Base-by-base conservation (phyloP, 495 filamentous ascomycete genomes). In the Aeminium ludgeri region DNA sequence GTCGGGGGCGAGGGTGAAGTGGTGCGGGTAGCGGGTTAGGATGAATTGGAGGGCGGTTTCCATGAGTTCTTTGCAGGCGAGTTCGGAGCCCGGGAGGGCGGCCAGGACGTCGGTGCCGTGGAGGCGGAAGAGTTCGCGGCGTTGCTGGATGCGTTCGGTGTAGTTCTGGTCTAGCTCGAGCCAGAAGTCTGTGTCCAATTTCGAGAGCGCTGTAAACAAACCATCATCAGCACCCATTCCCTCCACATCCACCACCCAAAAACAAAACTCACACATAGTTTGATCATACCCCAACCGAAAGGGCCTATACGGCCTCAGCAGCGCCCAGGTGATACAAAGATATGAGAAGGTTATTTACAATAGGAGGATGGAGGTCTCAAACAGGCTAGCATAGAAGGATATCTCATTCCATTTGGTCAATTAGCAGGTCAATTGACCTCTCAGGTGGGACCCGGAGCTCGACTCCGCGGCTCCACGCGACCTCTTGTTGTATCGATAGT, bases 261-360 rank as follows among this genome's bases (percentile, higher is more conserved):
- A 15, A 13, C 10, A 27, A 6, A 19, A 67, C 76, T 45, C 72
- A 91, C 85, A 82, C 86, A 94, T 94, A 0, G 85, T 91, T 57
- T 94, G 86, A 56, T 89, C 80, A 56, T 94, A 93, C 0, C 66
- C 59, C 86, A 86, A 93, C 55, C 86, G 62, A 35, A 93, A 85
- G 0, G 86, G 86, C 20, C 86, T 67, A 46, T 62, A 65, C 20
- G 61, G 61, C 37, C 61, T 56, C 19, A 61, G 55, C 16, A 44
- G 23, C 6, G 61, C 61, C 34, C 50, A 61, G 25, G 41, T 49
- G 35, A 63, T 59, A 20, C 60, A 49, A 34, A 64, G 63, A 2
- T 55, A 81, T 79, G 11, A 76, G 49, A 82, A 84, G n/a, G 31
- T 16, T 6, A 5, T 34, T n/a, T n/a, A n/a, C n/a, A n/a, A n/a